Evolutionary conservation across 2,329 filamentous ascomycete genomes (phyloP), one percentile per base, ranked within the genome.

Genomic region (Hymenoscyphus albidus): DNA sequence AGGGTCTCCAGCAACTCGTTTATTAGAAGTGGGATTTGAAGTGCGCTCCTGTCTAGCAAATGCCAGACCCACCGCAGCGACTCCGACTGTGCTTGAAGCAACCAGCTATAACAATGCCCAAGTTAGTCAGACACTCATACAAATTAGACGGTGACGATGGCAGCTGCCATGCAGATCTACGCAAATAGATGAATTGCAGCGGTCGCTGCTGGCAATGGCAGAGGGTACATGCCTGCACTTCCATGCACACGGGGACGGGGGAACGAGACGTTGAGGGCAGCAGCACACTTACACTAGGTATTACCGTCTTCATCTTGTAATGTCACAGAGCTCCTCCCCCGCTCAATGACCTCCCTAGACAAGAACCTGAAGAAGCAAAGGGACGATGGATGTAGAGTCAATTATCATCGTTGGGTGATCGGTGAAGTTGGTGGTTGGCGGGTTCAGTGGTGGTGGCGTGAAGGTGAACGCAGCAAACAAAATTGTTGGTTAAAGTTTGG

Each of bases 11-110:
- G 61, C 67, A 67, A 72, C 74, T 63, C 72, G 70, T 64, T 72
- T 73, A 66, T 68, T 73, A 40, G 75, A 75, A 14, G 71, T 65
- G 44, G 73, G 70, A 59, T 72, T 71, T 54, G 58, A 59, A 51
- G 70, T 62, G 59, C 57, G 68, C 63, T 75, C 74, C 59, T 71
- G 71, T 64, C 71, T 72, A 58, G 71, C 75, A 27, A 76, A 70
- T 55, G 70, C 73, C 51, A 76, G 65, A 48, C 75, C 74, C 14
- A 71, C 70, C 18, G 72, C 74, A 62, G 74, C 75, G 64, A 75
- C 68, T 44, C 74, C 75, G 56, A 76, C 74, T 35, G 74, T 76
- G 69, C 74, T 76, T 61, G 74, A 73, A 38, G 74, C 75, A 69
- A 76, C 70, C 64, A 76, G 74, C 75, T 76, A 65, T 64, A 61